Evolutionary conservation across 164 flowering plant species (phyloP), one percentile per base, ranked within the genome.

Genomic region (Aristolochia fimbriata): DNA sequence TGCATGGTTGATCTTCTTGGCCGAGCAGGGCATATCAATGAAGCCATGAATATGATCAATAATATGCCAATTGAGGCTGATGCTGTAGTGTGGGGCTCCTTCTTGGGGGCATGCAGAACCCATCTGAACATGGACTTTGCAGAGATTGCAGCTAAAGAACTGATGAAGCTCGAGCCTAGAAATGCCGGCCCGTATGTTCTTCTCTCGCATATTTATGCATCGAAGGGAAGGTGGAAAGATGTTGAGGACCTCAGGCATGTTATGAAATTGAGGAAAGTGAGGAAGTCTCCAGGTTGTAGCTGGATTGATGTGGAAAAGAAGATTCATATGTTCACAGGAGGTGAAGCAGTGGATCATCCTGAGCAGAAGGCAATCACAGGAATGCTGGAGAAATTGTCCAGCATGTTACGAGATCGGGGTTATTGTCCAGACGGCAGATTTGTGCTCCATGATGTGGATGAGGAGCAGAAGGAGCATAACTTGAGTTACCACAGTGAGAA

Each of bases 1-100:
- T 86, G 88, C 73, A 74, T 80, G 78, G 93, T 88, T 59, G 96
- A 88, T 74, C 66, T 88, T 65, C 87, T 86, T 46, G 88, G 93
- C 48, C 81, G 89, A 68, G 87, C 87, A 47, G 94, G 94, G 11
- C 70, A 64, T 55, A 55, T 84, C 30, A 50, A 72, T 13, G 86
- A 84, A 59, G 96, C 91, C 46, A 77, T 82, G 86, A 37, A 68
- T 62, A 3, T 37, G 12, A 37, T 37, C 4, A 37, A 37, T 3
- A 37, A 7, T 37, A 37, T 37, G 43, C 12, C 86, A 5, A 59
- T 80, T 24, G 87, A 88, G 69, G 78, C 88, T 45, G 96, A 88
- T 79, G 87, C 88, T 47, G 71, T 79, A 57, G 72, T 82, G 69
- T 88, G 96, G 96, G 93, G 96, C 71, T 68, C 96, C 52, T 68